Base-by-base conservation (phyloP, 2,329 filamentous ascomycete genomes). In the Aspergillus fumigatus region DNA sequence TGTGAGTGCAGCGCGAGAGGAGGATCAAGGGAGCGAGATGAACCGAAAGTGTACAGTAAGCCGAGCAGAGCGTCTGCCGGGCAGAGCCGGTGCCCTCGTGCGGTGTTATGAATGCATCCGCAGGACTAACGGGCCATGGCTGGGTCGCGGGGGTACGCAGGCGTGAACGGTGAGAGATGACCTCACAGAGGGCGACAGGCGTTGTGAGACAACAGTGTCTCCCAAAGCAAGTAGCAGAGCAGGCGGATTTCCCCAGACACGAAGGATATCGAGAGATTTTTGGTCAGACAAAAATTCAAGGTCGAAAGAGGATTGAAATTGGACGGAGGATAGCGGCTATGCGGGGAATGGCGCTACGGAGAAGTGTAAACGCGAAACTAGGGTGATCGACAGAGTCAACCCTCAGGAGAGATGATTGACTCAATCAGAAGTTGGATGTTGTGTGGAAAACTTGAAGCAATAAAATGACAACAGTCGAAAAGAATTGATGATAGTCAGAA, bases 71-170 rank as follows among this genome's bases (percentile, higher is more conserved):
- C 70, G 70, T 75, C 74, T 75, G 74, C 74, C 67, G 66, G 70
- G 74, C 74, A 75, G 74, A 74, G 70, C 73, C 71, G 72, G 64
- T 69, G 72, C 73, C 74, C 73, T 72, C 67, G 54, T 61, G 56
- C 64, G 66, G 71, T 64, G 67, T 67, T 75, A 71, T 71, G 67
- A 62, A 73, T 70, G 73, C 71, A 73, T 72, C 69, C 67, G 72
- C 66, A 65, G 62, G 63, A 73, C 75, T 69, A 75, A 72, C 65
- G 61, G 67, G 70, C 71, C 74, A 75, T 75, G 65, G 59, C 67
- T 70, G 52, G 55, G 61, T 62, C 45, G 59, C 58, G 57, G 61
- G 57, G 57, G 54, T 47, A 52, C 38, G 48, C 54, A 50, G 40
- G 47, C 27, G 40, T 53, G 55, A 55, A 41, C 49, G 48, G 56